Conservation (phyloP, 2,329 filamentous ascomycete genomes). For the Aciculosporium take region DNA sequence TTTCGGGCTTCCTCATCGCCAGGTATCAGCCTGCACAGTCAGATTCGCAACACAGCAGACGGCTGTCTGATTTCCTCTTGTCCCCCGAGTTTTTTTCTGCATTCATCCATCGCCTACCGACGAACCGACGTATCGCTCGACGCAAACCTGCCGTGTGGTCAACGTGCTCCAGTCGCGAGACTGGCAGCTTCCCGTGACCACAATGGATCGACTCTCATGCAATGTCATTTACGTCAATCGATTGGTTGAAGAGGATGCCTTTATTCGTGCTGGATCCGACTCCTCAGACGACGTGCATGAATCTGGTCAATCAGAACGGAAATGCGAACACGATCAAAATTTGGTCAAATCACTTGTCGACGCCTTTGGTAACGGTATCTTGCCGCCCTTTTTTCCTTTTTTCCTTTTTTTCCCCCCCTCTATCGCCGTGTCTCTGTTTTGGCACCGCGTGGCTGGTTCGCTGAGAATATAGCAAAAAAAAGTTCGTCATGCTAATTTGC, state of each 20-base stretch:
- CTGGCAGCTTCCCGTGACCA: conserved; percentile 42
- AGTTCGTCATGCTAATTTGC: conserved; percentile 10
- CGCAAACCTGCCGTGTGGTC: conserved; percentile 24
- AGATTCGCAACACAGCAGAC: background rate
- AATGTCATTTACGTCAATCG: conserved; percentile 48
- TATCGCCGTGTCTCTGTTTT: too few species aligned
- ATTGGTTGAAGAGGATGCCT: conserved; percentile 32
- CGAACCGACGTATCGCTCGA: conserved; percentile 5
- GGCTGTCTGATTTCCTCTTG: background rate
- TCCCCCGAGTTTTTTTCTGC: background rate
- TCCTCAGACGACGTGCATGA: background rate
- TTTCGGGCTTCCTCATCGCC: background rate
- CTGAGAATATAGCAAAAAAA: too few species aligned
- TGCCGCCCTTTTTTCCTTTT: background rate
- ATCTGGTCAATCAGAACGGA: conserved; percentile 15
- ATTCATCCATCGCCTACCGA: background rate
- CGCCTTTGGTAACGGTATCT: conserved; percentile 38
- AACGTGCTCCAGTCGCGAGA: conserved; percentile 46
- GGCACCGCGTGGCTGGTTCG: too few species aligned
- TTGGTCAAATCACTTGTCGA: conserved; percentile 37
- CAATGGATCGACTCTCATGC: conserved; percentile 43
- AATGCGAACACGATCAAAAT: conserved; percentile 27
- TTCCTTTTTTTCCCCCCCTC: background rate
- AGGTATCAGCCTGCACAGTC: background rate
- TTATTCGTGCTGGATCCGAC: conserved; percentile 20